Percentiles rank a stretch among this genome's conserved stretches.
Evolutionary conservation across 345 rosid genomes (phyloP).

Genomic region (Salix suchowensis): DNA sequence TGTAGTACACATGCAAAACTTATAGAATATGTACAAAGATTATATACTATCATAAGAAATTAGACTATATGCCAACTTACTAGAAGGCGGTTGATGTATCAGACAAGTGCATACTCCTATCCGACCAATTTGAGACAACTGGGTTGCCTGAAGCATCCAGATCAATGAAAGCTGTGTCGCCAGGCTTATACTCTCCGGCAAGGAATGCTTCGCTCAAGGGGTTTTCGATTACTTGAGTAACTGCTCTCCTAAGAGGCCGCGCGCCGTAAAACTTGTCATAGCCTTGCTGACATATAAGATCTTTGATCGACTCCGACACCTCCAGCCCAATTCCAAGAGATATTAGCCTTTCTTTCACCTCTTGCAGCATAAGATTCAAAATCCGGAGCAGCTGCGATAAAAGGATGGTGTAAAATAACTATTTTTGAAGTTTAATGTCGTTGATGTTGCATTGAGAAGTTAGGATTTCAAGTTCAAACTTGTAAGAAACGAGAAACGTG

Average conservation of each 20-base stretch:
- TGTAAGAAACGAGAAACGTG: background rate
- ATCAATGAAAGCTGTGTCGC: conserved; percentile 71
- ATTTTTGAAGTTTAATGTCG: background rate
- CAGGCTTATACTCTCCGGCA: conserved; percentile 61
- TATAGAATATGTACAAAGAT: conserved; percentile 16
- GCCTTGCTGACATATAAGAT: conserved; percentile 75
- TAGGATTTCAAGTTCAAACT: conserved; percentile 1
- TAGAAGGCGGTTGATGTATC: conserved; percentile 47
- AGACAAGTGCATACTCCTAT: conserved; percentile 41
- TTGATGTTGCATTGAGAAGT: background rate
- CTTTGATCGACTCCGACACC: conserved; percentile 72
- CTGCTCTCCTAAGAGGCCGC: conserved; percentile 78
- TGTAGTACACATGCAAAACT: conserved; percentile 10
- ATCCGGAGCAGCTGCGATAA: conserved; percentile 71
- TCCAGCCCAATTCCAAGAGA: conserved; percentile 80
- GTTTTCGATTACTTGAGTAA: conserved; percentile 71
- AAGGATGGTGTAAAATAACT: background rate
- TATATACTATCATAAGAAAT: background rate
- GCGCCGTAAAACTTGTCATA: conserved; percentile 79
- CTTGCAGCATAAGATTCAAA: conserved; percentile 75
- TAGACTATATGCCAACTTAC: background rate
- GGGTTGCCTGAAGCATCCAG: conserved; percentile 81
- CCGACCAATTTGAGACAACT: conserved; percentile 44
- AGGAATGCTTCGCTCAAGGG: conserved; percentile 83
- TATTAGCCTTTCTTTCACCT: conserved; percentile 67